Evolutionary conservation across 139 green algal genomes (phyloP).

Genomic region (Yamagishiella unicocca): DNA sequence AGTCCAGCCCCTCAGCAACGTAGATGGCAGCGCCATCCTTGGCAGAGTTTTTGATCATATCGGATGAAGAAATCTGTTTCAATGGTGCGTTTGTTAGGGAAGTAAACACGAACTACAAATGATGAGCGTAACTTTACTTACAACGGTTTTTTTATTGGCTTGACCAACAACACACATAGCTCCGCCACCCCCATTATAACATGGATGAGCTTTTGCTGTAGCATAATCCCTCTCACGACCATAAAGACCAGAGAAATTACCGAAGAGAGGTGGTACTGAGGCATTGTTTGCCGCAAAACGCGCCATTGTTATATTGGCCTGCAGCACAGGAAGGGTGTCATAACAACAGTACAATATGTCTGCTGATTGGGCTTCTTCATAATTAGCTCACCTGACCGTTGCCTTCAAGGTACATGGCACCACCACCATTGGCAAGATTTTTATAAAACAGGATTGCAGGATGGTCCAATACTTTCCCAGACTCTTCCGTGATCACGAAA

Average conservation of each 20-base stretch:
- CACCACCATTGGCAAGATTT: slow-evolving; percentile 13
- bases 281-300: not conserved
- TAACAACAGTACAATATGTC: not conserved
- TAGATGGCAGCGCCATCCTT: not conserved
- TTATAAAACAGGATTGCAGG: not conserved
- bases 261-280: not conserved
- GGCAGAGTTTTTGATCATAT: not conserved
- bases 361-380: not conserved
- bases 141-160: not conserved
- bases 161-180: not conserved
- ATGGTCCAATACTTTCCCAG: not conserved
- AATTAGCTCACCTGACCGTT: slow-evolving; percentile 7
- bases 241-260: not conserved
- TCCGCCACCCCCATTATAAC: slow-evolving; percentile 17
- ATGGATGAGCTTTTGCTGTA: not conserved
- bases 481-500: not conserved
- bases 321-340: not conserved
- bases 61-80: not conserved
- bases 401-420: not conserved
- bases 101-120: not conserved
- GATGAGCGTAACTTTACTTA: not conserved
- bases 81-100: no score
- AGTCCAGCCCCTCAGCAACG: slow-evolving; percentile 13
- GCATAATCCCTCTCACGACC: not conserved
- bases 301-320: not conserved